These are phyloP conservation scores for Vitis labrusca DNA, from an alignment of 164 flowering plant species.

Conservation along the genomic window DNA sequence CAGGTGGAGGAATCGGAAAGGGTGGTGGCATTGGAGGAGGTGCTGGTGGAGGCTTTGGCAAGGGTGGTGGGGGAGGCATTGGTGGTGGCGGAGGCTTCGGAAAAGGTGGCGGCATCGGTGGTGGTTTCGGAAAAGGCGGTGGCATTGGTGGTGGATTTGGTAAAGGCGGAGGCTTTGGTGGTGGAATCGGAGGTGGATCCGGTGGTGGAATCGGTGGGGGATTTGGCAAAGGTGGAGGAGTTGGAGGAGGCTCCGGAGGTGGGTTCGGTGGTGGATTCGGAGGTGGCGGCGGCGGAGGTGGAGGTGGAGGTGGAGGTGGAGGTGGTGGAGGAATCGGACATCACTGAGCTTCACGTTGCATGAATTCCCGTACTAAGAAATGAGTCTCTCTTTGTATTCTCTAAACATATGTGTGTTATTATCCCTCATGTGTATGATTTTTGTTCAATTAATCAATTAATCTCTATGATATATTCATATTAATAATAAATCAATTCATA, in stretches of 20 bases:
- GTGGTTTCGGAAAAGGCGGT: constrained; percentile 17
- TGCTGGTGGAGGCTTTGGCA: constrained; percentile 22
- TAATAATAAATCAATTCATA: too few relatives aligned
- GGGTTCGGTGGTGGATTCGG: constrained; percentile 28
- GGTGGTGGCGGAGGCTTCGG: constrained; percentile 23
- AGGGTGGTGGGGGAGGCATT: constrained; percentile 21
- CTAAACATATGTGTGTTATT: too few relatives aligned
- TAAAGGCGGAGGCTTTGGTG: neutral
- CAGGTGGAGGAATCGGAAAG: constrained; percentile 25
- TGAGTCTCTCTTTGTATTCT: neutral
- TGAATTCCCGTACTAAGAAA: constrained; percentile 1
- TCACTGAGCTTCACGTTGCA: constrained; percentile 25
- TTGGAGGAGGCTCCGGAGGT: neutral
- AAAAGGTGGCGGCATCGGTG: constrained; percentile 14
- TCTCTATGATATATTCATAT: too few relatives aligned
- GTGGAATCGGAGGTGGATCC: constrained; percentile 7
- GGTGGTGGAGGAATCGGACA: constrained; percentile 36
- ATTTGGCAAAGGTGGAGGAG: neutral
- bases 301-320: constrained; percentile 19
- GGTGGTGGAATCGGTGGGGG: constrained; percentile 24
- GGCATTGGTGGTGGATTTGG: constrained; percentile 21
- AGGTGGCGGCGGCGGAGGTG: constrained; percentile 16
- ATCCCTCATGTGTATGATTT: too few relatives aligned
- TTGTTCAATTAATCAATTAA: too few relatives aligned
- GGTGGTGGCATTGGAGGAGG: constrained; percentile 25